Conservation (phyloP, 345 rosid genomes). For the thale cress (Arabidopsis thaliana) region TAIR10.1 NC_003070.9:751001-751500, state of each 20-base stretch:
- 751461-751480: slow-evolving; percentile 62
- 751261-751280: slow-evolving; percentile 30
- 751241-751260: background rate
- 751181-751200: slow-evolving; percentile 56
- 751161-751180: slow-evolving; percentile 64
- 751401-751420: slow-evolving; percentile 16
- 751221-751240: slow-evolving; percentile 50
- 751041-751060: background rate
- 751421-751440: slow-evolving; percentile 58
- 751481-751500: slow-evolving; percentile 60
- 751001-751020: slow-evolving; percentile 74
- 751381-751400: background rate
- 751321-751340: slow-evolving; percentile 58
- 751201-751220: slow-evolving; percentile 79
- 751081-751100: background rate
- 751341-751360: slow-evolving; percentile 72
- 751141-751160: slow-evolving; percentile 55
- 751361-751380: slow-evolving; percentile 20
- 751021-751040: slow-evolving; percentile 2
- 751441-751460: slow-evolving; percentile 73
- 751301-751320: slow-evolving; percentile 74
- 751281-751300: slow-evolving; percentile 53
- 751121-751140: slow-evolving; percentile 51
- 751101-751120: slow-evolving; percentile 57
- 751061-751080: slow-evolving; percentile 3